A percentile compares a stretch with the other conserved stretches of the same genome.
These are phyloP conservation scores for Phenoliferia sp. DNA, from an alignment of 1,284 basidiomycete species.

Conservation along the genomic window DNA sequence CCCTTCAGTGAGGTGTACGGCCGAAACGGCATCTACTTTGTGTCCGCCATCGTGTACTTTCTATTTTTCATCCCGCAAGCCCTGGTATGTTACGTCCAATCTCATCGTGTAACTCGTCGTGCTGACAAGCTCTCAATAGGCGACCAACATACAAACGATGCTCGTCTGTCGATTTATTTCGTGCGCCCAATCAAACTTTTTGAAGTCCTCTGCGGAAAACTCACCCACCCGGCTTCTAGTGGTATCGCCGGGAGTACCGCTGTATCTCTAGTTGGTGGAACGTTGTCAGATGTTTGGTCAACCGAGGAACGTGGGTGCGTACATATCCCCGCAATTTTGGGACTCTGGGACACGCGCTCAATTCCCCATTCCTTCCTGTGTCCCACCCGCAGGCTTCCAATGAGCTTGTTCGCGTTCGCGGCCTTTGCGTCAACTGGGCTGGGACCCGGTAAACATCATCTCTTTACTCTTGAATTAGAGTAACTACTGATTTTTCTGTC, in stretches of 20 bases:
- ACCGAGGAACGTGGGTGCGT: background rate
- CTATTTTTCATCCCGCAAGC: conserved; percentile 61
- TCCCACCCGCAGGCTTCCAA: no score
- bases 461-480: no score
- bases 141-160: conserved; percentile 60
- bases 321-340: no score
- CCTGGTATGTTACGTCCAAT: conserved; percentile 38
- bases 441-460: no score
- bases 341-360: no score
- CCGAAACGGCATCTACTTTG: conserved; percentile 47
- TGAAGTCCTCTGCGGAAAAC: background rate
- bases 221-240: conserved; percentile 43
- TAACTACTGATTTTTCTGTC: no score
- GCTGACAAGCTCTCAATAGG: conserved; percentile 57
- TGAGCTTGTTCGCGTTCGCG: background rate
- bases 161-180: conserved; percentile 60
- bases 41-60: conserved; percentile 53
- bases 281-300: background rate
- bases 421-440: conserved; percentile 11
- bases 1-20: conserved; percentile 29
- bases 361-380: no score
- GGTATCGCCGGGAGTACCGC: conserved; percentile 55
- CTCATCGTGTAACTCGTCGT: background rate
- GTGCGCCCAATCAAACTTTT: background rate
- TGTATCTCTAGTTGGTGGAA: background rate